Base-by-base conservation (phyloP, 148 eudicot species). In the Chenopodium suecicum region DNA sequence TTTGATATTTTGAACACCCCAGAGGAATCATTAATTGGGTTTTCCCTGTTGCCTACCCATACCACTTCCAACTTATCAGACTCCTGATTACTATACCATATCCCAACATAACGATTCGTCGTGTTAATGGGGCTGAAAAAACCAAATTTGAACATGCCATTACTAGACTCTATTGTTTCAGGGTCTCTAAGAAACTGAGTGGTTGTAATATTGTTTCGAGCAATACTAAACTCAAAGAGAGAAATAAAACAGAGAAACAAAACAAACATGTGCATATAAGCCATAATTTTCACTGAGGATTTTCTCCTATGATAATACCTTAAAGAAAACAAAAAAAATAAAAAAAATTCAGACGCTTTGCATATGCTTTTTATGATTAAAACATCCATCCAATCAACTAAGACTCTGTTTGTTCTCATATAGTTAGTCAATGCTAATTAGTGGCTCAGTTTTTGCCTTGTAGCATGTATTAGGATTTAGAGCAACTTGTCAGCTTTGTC, bases 21-120 rank as follows among this genome's bases (percentile, higher is more conserved):
- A 44, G 82, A 73, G 52, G 84, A 76, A 78, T 76, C 87, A 60
- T 52, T 63, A 9, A 90, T 75, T 12, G 92, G 90, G 16, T 31
- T 81, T 3, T 84, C 84, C 65, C 89, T 80, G 44, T 90, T 90
- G 16, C 90, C 91, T 4, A 90, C 92, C 92, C 91, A 90, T 3
- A 83, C 80, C 19, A 88, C 82, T 32, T 80, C 86, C 67, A 70
- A 13, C 14, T 27, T 27, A 62, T 79, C 77, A 62, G 80, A 20
- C 25, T 29, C 5, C 44, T 19, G 76, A 1, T 17, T 20, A 67
- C 71, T 80, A 23, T 82, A 83, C 89, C 89, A 87, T 2, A 90
- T 85, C 10, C 90, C 91, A 2, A 90, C 60, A 76, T 88, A 90
- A 0, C 91, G 82, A 41, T 73, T 77, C 5, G 41, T 82, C 1